Evolutionary conservation across 257 asterid species (phyloP), one percentile per base, ranked within the genome.

Genomic region (Echites panduratus): DNA sequence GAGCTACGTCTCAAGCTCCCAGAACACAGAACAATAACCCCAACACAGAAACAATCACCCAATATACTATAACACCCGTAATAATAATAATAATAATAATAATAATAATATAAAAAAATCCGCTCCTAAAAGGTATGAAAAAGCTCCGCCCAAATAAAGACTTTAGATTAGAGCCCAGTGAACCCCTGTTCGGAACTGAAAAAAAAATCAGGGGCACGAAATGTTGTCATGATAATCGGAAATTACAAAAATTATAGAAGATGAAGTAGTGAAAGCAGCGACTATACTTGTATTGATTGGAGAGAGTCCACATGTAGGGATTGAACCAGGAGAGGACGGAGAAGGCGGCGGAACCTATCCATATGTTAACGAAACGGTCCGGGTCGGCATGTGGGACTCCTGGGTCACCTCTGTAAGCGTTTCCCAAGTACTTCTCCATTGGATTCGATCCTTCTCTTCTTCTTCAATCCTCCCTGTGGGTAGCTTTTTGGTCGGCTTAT

Each of bases 401-500:
- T 56, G 93, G 96, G 90, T 91, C 97, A 26, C 99, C 99, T 81
- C 97, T 83, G 71, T 94, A 94, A 1, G 98, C 90, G 74, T 88
- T 91, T 45, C 96, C 98, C 12, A 94, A 88, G 86, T 86, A 91
- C 85, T 94, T 89, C 88, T 94, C 99, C 99, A 94, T 90, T 70
- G 12, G 45, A 69, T 35, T 12, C 44, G 7, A 27, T 50, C 47
- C 45, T 54, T 76, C 44, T 16, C 29, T 52, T 17, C n/a, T 65
- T 45, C 67, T 17, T 11, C 0, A 0, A 19, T 40, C 49, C 29
- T 0, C 13, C 26, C 45, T n/a, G 27, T 7, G 8, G 16, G 16
- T 20, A 8, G 45, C 9, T 8, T 41, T 16, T 4, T 0, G 70
- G 70, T 66, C 20, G 57, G 68, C 77, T 80, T 84, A 79, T 81